Evolutionary conservation across 2,329 filamentous ascomycete genomes (phyloP), one percentile per base, ranked within the genome.

Genomic region (Pestalotiopsis fici): DNA sequence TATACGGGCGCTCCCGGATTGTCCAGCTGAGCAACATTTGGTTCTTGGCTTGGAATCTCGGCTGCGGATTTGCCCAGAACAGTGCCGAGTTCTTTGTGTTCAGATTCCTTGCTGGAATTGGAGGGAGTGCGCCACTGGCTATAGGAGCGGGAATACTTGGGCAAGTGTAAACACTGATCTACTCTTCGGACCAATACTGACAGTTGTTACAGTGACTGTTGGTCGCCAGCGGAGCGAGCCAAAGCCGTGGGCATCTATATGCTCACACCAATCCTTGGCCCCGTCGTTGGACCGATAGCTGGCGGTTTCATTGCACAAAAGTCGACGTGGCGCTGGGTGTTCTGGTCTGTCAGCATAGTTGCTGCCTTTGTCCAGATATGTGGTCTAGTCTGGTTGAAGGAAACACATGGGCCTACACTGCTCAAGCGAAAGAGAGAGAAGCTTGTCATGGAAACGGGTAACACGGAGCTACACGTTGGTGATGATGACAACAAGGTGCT

Each of bases 41-140:
- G 28, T 69, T 83, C 74, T 66, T 87, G 50, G 72, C 84, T 0
- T 88, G 86, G 71, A 88, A 88, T 60, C 83, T 84, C 6, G 84
- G 80, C 0, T 87, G 85, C 67, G 86, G 84, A 0, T 83, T 86
- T 31, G 76, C 82, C 1, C 78, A 68, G 1, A 83, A 74, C 15
- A 78, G 79, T 6, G 76, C 74, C 15, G 81, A 85, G 74, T 79
- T 88, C 68, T 76, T 87, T 15, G 77, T 81, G 3, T 87, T 85
- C 70, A 82, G 85, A 1, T 83, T 87, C 62, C 71, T 87, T 6
- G 81, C 80, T 68, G 85, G 85, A 3, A 67, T 85, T 0, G 83
- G 81, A 2, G 83, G 81, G 3, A 82, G 81, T 3, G 81, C 82
- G 1, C 82, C 83, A 6, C 79, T 60, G 13, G 57, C 28, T 7